Evolutionary conservation across 1,139 yeast species (phyloP).

Genomic region (Diutina siamensis): DNA sequence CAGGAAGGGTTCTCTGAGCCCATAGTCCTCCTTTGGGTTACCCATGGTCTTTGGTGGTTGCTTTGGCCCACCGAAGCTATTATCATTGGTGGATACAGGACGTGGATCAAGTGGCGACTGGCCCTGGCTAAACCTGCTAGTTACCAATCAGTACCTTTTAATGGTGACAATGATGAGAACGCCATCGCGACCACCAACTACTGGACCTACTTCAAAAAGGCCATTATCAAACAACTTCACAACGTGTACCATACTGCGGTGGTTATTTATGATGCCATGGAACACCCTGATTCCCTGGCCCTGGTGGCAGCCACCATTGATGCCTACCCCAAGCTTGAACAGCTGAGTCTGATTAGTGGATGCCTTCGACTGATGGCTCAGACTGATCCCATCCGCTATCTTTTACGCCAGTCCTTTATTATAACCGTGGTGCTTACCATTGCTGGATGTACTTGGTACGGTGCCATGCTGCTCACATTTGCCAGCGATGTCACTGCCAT

Average conservation of each 20-base stretch:
- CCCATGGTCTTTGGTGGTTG: constrained; percentile 73
- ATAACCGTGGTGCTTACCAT: constrained; percentile 51
- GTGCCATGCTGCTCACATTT: constrained; percentile 70
- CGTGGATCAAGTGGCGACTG: constrained; percentile 18
- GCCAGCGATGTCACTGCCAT: constrained; percentile 86
- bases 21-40: constrained; percentile 48
- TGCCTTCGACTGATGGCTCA: constrained; percentile 24
- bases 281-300: constrained; percentile 24
- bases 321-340: constrained; percentile 31
- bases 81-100: constrained; percentile 31
- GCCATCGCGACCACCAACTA: constrained; percentile 13
- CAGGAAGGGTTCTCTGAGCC: constrained; percentile 57
- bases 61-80: constrained; percentile 70
- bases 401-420: constrained; percentile 30
- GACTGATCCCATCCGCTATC: constrained; percentile 38
- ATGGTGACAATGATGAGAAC: too few relatives aligned
- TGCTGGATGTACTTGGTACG: constrained; percentile 83
- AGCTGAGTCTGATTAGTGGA: constrained; percentile 23
- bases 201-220: constrained; percentile 27
- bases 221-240: constrained; percentile 37
- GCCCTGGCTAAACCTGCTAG: too few relatives aligned
- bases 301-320: constrained; percentile 28
- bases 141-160: too few relatives aligned
- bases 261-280: constrained; percentile 30
- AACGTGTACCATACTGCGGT: constrained; percentile 42